Base-by-base conservation (phyloP, 2,329 filamentous ascomycete species). In the Fusarium sp. region DNA sequence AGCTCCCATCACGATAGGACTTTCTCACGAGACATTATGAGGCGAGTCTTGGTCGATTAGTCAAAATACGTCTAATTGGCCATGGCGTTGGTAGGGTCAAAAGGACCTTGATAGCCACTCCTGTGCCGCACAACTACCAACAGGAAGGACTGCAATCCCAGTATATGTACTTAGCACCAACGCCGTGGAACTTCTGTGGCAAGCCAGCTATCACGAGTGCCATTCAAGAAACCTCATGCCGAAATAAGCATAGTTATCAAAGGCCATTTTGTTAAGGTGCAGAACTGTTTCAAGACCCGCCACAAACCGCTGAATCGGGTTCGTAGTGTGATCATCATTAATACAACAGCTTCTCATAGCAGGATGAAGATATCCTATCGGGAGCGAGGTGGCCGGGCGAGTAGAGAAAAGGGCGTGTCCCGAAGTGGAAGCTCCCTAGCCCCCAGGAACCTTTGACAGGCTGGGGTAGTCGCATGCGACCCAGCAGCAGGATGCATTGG, bases 371-470 rank as follows among this genome's bases (percentile, higher is more conserved):
- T 17, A 50, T 26, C 38, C 30, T 40, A 45, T 36, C n/a, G 20
- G 23, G 23, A 9, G 9, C 9, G 46, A 34, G 26, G 26, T 28
- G 26, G 26, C 26, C 26, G 10, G 10, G 61, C 45, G 42, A 46
- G 21, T 19, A 38, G 32, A 53, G 30, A 42, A 15, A 10, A 23
- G 24, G 46, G 39, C 32, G 60, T 44, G 59, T 20, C 61, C 61
- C 61, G 9, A 65, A 65, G 20, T 28, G 60, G 61, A 65, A 65
- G 61, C 61, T 65, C 60, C 57, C 7, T 46, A 56, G 34, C 46
- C 34, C 34, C 20, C 45, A 28, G 61, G 60, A 60, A 65, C 60
- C 61, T 65, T 65, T 65, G 61, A 60, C 60, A 64, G 53, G 60
- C 61, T 59, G 60, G 60, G 61, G 60, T 65, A 53, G 17, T 24